Evolutionary conservation across 257 asterid genomes (phyloP).

Genomic region (Scutellaria baicalensis): DNA sequence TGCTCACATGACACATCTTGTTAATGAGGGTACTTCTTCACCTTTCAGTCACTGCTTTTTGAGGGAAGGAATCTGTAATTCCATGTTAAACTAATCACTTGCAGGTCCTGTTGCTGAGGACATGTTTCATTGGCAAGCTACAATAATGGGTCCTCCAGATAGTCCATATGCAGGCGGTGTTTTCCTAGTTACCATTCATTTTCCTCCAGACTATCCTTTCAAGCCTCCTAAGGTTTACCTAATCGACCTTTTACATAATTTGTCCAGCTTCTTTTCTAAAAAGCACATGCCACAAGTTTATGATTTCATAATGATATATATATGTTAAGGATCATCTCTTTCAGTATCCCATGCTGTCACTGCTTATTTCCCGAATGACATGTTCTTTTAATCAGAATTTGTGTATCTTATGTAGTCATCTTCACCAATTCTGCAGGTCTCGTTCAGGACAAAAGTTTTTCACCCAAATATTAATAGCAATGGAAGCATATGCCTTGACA

Average conservation of each 20-base stretch:
- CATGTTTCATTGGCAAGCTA: constrained; percentile 89
- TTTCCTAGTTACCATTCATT: constrained; percentile 65
- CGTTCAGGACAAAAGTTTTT: constrained; percentile 33
- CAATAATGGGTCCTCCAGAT: constrained; percentile 79
- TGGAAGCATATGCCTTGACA: constrained; percentile 40
- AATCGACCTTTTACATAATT: not conserved
- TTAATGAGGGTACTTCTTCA: not conserved
- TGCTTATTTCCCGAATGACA: not conserved
- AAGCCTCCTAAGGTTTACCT: constrained; percentile 58
- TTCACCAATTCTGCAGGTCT: constrained; percentile 21
- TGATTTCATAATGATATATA: not conserved
- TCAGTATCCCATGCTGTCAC: not conserved
- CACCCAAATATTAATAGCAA: constrained; percentile 40
- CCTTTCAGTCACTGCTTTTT: not conserved
- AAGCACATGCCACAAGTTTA: not conserved
- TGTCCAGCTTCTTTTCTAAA: not conserved
- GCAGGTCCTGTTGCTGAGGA: constrained; percentile 79
- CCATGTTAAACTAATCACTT: not conserved
- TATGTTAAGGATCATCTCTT: not conserved
- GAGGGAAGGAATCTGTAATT: not conserved
- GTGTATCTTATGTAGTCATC: not conserved
- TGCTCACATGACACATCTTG: not conserved
- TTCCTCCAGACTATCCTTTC: constrained; percentile 84
- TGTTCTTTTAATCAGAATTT: not conserved
- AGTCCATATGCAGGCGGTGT: constrained; percentile 83